phyloP scores from a whole-genome alignment of 2,329 filamentous ascomycete genomes.

The Cladobotryum mycophilum region DNA sequence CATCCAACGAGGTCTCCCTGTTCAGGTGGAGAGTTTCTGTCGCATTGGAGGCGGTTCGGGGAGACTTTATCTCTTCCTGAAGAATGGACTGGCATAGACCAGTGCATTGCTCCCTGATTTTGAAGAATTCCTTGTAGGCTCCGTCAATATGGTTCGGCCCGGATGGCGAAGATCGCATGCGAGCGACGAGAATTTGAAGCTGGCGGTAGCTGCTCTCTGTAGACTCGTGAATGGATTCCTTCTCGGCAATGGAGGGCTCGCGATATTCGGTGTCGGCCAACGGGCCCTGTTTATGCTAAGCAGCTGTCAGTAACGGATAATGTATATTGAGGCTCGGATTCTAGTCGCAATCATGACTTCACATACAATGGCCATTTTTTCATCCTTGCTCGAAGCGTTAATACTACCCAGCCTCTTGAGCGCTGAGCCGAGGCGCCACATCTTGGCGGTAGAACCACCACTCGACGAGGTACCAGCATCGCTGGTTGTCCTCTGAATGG shows the following conservation, averaged over 20 bases:
- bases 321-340: slow-evolving; percentile 6
- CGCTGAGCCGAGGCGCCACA: slow-evolving; percentile 18
- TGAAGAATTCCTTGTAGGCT: slow-evolving; percentile 39
- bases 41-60: slow-evolving; percentile 15
- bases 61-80: slow-evolving; percentile 32
- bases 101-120: slow-evolving; percentile 34
- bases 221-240: slow-evolving; percentile 21
- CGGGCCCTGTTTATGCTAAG: slow-evolving; percentile 2
- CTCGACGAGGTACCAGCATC: slow-evolving; percentile 18
- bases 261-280: slow-evolving; percentile 20
- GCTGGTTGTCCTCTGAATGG: slow-evolving; percentile 26
- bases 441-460: slow-evolving; percentile 11
- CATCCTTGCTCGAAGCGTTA: slow-evolving; percentile 16
- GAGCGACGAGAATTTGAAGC: slow-evolving; percentile 29
- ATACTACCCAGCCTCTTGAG: slow-evolving; percentile 17
- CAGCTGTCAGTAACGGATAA: not conserved
- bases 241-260: slow-evolving; percentile 24
- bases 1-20: slow-evolving; percentile 26
- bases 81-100: slow-evolving; percentile 35
- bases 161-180: slow-evolving; percentile 28
- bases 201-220: slow-evolving; percentile 30
- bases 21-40: slow-evolving; percentile 19
- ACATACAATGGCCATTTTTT: slow-evolving; percentile 15
- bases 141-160: slow-evolving; percentile 35
- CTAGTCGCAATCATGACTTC: not conserved